Base-by-base conservation (phyloP, 257 asterid genomes). In the Primulina eburnea region DNA sequence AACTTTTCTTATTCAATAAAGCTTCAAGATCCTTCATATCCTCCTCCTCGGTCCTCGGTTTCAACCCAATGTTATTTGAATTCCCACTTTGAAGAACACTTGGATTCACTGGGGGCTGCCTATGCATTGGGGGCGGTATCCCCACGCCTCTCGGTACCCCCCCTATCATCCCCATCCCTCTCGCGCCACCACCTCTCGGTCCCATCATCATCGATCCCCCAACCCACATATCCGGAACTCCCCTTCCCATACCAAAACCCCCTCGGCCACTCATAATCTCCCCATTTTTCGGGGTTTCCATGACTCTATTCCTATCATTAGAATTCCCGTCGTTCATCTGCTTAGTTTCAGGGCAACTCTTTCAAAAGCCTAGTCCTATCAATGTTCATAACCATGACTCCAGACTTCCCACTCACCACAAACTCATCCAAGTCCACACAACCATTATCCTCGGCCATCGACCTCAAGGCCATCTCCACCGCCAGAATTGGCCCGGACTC, bases 1-100 rank as follows among this genome's bases (percentile, higher is more conserved):
- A 91, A 84, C 96, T 91, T 82, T 91, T 94, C 79, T 89, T 91
- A 73, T 88, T 89, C 86, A 94, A 75, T 68, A 94, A 75, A 67
- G 87, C 96, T 84, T 94, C 99, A 12, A 89, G 84, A 82, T 94
- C 97, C 82, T 93, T 90, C 90, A 89, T 66, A 53, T 93, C 99
- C 35, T 94, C 99, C 82, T 94, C 99, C 73, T 94, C 99, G 0
- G 92, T 82, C 83, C 86, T 91, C 3, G 97, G 97, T 82, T 94
- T 94, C 78, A 83, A 20, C 38, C 80, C 70, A 74, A 77, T 78
- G 8, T 77, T 72, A 87, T 77, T 83, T 5, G 81, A 33, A 4
- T 82, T 87, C 24, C 82, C 87, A 4, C 80, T 77, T 60, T 86
- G 79, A 29, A 64, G 69, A 33, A 77, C 87, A 70, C 62, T 61